Base-by-base conservation (phyloP, 768 basidiomycete genomes). In the Coprinopsis strossmayeri region DNA sequence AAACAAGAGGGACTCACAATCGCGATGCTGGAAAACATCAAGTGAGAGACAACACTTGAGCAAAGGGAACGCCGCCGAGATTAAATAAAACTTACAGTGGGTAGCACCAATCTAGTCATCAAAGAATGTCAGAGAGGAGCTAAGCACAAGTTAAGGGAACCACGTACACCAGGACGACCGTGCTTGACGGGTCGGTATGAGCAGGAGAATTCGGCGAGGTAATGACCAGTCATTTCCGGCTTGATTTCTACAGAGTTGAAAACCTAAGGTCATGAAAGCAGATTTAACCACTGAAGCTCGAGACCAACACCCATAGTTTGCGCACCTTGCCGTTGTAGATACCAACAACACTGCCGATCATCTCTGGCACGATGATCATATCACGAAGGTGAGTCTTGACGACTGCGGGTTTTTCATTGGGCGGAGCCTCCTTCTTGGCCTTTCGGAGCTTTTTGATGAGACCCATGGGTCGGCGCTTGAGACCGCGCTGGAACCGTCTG, bases 311-410 rank as follows among this genome's bases (percentile, higher is more conserved):
- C 53, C 62, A 90, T 88, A n/a, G n/a, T n/a, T n/a, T n/a, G n/a
- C n/a, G n/a, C n/a, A n/a, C n/a, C 81, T 95, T 95, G 64, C 92
- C 92, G 64, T 93, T 95, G 84, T 99, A 98, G 66, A 98, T 95
- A 54, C 96, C 96, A 55, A 97, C 84, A 57, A 98, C 91, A 61
- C 83, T 87, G 53, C 96, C 96, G 70, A 99, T 97, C 96, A 99
- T 98, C 78, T 99, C 96, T 43, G 96, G 96, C 52, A 99, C 96
- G 70, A 99, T 86, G 70, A 98, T 95, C 96, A 99, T 98, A 74
- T 98, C 86, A 62, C 96, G 91, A 60, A 99, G 78, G 72, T 99
- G 96, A 50, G 96, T 99, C 81, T 98, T 99, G 64, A 99, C 95
- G 59, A 93, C 89, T 45, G 91, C 79, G 51, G 96, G 96, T 79